Evolutionary conservation across 345 rosid species (phyloP).

Genomic region (Aegle marmelos): DNA sequence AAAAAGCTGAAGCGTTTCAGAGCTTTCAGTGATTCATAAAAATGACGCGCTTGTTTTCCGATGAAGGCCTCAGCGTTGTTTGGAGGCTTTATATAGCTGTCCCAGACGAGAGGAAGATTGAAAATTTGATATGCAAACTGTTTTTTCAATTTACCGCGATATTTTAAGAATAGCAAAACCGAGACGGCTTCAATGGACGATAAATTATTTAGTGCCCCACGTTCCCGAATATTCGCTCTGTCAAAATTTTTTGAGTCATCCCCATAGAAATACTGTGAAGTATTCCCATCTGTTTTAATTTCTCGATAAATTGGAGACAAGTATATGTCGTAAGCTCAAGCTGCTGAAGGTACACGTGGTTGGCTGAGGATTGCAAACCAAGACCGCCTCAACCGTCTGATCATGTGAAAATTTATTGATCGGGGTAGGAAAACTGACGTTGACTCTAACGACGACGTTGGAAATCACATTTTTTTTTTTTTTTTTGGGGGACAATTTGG

Average conservation of each 20-base stretch:
- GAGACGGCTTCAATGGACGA: neutral
- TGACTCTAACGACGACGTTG: neutral
- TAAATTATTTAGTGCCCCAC: slow-evolving; percentile 11
- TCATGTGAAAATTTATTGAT: slow-evolving; percentile 9
- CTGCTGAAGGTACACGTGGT: slow-evolving; percentile 32
- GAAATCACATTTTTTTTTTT: neutral
- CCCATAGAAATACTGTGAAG: neutral
- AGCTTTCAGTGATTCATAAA: neutral
- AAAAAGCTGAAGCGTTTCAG: neutral
- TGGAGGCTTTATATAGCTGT: slow-evolving; percentile 35
- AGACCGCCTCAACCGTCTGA: slow-evolving; percentile 13
- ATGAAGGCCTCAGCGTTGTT: neutral
- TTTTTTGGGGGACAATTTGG: too few relatives aligned
- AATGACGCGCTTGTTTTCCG: neutral
- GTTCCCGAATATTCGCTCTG: slow-evolving; percentile 19
- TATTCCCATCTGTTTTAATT: slow-evolving; percentile 13
- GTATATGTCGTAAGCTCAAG: neutral
- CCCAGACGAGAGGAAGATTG: slow-evolving; percentile 21
- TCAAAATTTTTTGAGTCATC: neutral
- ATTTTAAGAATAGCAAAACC: neutral
- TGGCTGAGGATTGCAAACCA: neutral
- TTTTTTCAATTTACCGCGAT: slow-evolving; percentile 3
- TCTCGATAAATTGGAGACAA: slow-evolving; percentile 11
- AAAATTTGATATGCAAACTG: neutral
- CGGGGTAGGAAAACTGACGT: neutral